Base-by-base conservation (phyloP, 495 filamentous ascomycete genomes). In the Hypoxylon rickii region DNA sequence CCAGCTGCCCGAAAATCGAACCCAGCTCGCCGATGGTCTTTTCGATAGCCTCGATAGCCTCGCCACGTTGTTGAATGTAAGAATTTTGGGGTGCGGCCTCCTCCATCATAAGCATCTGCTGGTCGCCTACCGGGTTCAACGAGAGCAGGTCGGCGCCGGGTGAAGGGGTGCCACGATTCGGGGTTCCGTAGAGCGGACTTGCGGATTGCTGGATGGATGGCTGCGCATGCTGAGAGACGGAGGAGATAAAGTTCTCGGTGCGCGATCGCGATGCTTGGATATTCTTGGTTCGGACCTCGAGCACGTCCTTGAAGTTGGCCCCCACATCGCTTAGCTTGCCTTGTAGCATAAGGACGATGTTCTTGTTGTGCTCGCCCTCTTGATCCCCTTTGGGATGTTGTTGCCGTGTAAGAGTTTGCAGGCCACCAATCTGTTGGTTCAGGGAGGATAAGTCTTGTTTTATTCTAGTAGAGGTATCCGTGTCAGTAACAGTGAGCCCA, bases 221-320 rank as follows among this genome's bases (percentile, higher is more conserved):
- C 41, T 77, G 75, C 2, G 77, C 69, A 41, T 93, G 90, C 33
- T 88, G 83, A 2, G 88, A 89, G 33, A 95, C 90, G 10, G 89
- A 90, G 1, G 89, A 92, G 17, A 97, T 89, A 57, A 98, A 98
- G 65, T 97, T 94, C 70, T 98, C 95, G 42, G 94, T 97, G 50
- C 94, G 77, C 34, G 89, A 87, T 29, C 90, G 82, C 37, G 90
- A 93, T 10, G 95, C 95, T 71, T 97, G 95, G 43, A 97, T 96
- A 71, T 98, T 98, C 77, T 97, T 96, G 38, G 94, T 98, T 22
- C 94, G 86, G 17, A 96, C 90, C 68, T 98, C 94, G 10, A 97
- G 80, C 0, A 97, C 93, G 60, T 97, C 93, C 71, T 97, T 97
- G 82, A 98, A 97, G 68, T 90, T 96, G 38, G 86, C 89, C 19